phyloP scores from a whole-genome alignment of 2,329 filamentous ascomycete species.

The Apiospora phragmitis region DNA sequence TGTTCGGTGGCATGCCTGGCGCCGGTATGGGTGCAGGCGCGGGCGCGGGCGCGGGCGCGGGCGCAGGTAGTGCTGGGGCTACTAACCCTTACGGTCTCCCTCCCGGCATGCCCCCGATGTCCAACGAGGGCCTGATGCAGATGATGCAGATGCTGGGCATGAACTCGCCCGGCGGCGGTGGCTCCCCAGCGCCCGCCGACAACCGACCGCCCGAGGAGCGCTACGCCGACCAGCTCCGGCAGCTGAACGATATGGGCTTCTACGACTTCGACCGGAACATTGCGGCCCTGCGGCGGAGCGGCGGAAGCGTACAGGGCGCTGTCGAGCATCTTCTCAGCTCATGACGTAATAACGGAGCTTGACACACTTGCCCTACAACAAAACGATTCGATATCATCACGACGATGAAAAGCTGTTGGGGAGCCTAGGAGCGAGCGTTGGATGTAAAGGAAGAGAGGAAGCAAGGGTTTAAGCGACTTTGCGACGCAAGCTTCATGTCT shows the following conservation, averaged over 20 bases:
- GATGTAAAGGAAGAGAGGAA: neutral
- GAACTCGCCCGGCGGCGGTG: constrained; percentile 36
- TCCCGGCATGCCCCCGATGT: constrained; percentile 40
- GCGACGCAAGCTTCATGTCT: neutral
- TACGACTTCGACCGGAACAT: constrained; percentile 95
- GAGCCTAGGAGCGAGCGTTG: neutral
- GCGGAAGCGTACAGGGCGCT: constrained; percentile 91
- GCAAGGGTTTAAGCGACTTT: neutral
- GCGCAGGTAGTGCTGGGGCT: too few species aligned
- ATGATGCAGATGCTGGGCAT: constrained; percentile 52
- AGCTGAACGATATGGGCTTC: constrained; percentile 99
- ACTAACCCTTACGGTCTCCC: constrained; percentile 35
- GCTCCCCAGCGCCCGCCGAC: constrained; percentile 64
- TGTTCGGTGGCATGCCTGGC: constrained; percentile 48
- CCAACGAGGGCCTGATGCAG: constrained; percentile 57
- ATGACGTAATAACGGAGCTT: constrained; percentile 15
- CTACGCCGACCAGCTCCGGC: constrained; percentile 82
- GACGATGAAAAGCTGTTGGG: neutral
- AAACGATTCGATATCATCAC: neutral
- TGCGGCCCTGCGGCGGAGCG: constrained; percentile 80
- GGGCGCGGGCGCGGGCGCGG: constrained; percentile 28
- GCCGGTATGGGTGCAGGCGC: constrained; percentile 22
- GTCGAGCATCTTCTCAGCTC: constrained; percentile 68
- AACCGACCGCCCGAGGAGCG: constrained; percentile 90
- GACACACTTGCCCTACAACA: neutral